Evolutionary conservation across 495 filamentous ascomycete species (phyloP), one percentile per base, ranked within the genome.

Genomic region (Chaetomium fimeti): DNA sequence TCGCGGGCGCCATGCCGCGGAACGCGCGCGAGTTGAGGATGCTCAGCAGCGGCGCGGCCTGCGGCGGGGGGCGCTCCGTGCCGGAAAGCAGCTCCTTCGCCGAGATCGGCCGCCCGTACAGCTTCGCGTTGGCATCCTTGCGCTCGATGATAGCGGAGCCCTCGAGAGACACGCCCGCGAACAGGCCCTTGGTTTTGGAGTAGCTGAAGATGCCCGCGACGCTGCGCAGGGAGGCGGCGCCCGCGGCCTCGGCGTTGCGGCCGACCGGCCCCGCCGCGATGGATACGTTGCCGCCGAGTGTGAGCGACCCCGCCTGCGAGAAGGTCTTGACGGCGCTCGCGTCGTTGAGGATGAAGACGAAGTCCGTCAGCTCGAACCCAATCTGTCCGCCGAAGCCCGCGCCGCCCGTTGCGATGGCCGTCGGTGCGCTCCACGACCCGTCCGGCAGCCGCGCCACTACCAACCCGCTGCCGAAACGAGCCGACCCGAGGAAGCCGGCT

Each of bases 271-370:
- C 94, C 25, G 94, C 94, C 11, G 94, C 94, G 63, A 98, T 89
- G 11, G 91, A 96, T 20, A 98, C 94, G 72, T 98, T 98, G 64
- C 95, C 94, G 67, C 94, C 94, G 22, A 98, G 83, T 57, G 94
- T 97, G 45, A 98, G 77, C 20, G 87, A 91, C 18, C 95, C 94
- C 58, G 87, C 84, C 76, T 98, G 93, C 3, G 94, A 93, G 76
- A 98, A 98, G 42, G 94, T 94, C 73, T 90, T 91, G 47, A 98
- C 94, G 27, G 94, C 94, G 47, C 84, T 86, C 47, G 88, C 83
- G 73, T 98, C 94, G 76, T 98, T 98, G 56, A 98, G 87, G 64
- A 98, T 97, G 81, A 98, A 98, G 69, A 98, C 95, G 74, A 98
- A 98, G 74, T 98, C 94, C 48, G 95, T 98, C 64, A 98, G 79